Conservation (phyloP, 768 basidiomycete genomes). For the Tubosaeta brunneosetosa region DNA sequence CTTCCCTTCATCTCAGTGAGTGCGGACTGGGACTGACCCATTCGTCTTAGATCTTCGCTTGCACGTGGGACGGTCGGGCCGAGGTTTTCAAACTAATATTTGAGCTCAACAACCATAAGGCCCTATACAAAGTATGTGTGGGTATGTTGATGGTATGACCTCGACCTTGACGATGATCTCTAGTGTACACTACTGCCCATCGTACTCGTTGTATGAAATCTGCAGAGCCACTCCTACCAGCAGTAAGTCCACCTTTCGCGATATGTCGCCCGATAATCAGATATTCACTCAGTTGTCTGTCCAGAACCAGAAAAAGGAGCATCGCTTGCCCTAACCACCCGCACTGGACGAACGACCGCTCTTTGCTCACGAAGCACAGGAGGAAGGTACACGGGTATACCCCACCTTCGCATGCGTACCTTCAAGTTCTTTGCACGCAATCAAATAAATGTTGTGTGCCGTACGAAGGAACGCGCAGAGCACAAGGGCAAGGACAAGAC, state of each 20-base stretch:
- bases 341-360: slow-evolving; percentile 13
- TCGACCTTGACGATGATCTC: neutral
- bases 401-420: neutral
- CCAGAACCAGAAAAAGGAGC: slow-evolving; percentile 11
- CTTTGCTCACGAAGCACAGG: slow-evolving; percentile 15
- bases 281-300: neutral
- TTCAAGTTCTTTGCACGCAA: too few relatives aligned
- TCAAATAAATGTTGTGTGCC: too few relatives aligned
- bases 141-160: neutral
- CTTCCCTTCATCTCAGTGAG: neutral
- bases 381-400: slow-evolving; percentile 7
- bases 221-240: slow-evolving; percentile 1
- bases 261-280: neutral
- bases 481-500: too few relatives aligned
- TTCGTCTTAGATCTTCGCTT: neutral
- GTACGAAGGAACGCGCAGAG: too few relatives aligned
- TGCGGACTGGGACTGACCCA: neutral
- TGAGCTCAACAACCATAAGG: neutral
- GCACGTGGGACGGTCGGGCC: neutral
- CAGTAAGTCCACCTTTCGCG: slow-evolving; percentile 5
- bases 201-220: slow-evolving; percentile 10
- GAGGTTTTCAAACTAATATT: neutral
- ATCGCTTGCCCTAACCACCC: slow-evolving; percentile 1
- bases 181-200: slow-evolving; percentile 4
- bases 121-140: neutral